phyloP scores from a whole-genome alignment of 371 early-diverging fungal species.

The Mortierella sp. region DNA sequence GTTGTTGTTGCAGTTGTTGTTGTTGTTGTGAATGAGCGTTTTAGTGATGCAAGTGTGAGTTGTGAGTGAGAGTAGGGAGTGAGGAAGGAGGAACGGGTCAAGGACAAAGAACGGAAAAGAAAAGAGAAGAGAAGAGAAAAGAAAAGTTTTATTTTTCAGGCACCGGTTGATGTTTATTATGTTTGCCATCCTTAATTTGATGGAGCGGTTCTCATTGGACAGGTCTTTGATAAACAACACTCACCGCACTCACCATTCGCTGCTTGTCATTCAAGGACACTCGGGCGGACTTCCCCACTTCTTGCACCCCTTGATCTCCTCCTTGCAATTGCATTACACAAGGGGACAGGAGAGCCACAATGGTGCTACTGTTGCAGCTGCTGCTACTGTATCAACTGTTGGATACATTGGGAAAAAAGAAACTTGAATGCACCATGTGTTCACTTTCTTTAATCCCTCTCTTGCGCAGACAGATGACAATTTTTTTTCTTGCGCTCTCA shows the following conservation, averaged over 20 bases:
- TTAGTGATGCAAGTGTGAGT: neutral
- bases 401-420: neutral
- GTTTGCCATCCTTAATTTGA: neutral
- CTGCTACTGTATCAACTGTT: neutral
- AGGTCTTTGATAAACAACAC: neutral
- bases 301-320: neutral
- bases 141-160: neutral
- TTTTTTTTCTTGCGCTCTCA: slow-evolving; percentile 3
- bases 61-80: neutral
- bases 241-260: neutral
- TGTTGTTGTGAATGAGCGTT: neutral
- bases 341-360: neutral
- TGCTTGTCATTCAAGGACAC: too few species aligned
- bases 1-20: too few species aligned
- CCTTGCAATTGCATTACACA: neutral
- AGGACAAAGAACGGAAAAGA: neutral
- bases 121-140: neutral
- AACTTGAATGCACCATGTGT: neutral
- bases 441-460: neutral
- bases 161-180: neutral
- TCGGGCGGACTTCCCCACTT: neutral
- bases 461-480: neutral
- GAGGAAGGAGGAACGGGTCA: slow-evolving; percentile 18
- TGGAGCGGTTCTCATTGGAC: neutral
- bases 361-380: too few species aligned